Conservation (phyloP, 495 filamentous ascomycete genomes). For the Arthonia radiata region DNA sequence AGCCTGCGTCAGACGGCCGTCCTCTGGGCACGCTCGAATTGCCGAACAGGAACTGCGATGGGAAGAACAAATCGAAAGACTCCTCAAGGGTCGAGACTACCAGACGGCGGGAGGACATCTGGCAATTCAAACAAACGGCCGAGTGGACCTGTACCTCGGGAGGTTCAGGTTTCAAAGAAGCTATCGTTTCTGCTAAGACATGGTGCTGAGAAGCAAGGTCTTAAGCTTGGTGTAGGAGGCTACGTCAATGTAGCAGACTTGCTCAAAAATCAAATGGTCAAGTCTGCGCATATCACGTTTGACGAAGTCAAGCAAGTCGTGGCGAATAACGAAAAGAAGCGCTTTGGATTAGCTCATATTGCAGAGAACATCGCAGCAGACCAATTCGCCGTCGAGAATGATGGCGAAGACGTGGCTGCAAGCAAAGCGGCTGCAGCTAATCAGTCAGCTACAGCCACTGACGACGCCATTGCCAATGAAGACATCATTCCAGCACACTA, state of each 20-base stretch:
- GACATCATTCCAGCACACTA: constrained; percentile 33
- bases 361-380: constrained; percentile 5
- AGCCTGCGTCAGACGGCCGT: no score
- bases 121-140: no score
- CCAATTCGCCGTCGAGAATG: constrained; percentile 3
- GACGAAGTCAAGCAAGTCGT: constrained; percentile 50
- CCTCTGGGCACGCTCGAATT: no score
- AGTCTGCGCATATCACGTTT: constrained; percentile 43
- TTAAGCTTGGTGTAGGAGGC: constrained; percentile 52
- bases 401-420: constrained; percentile 7
- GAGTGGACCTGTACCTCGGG: constrained; percentile 18
- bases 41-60: no score
- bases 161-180: constrained; percentile 54
- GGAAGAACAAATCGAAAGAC: no score
- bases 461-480: constrained; percentile 1
- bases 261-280: constrained; percentile 46
- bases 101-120: no score
- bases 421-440: constrained; percentile 11
- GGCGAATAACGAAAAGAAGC: constrained; percentile 61
- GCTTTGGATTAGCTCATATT: constrained; percentile 31
- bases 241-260: constrained; percentile 57
- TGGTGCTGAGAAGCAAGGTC: constrained; percentile 51
- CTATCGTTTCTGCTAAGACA: constrained; percentile 61
- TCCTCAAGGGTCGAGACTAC: no score
- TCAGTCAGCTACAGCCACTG: background rate